Evolutionary conservation across 1,284 basidiomycete genomes (phyloP).

Genomic region (Exobasidium rhododendri): DNA sequence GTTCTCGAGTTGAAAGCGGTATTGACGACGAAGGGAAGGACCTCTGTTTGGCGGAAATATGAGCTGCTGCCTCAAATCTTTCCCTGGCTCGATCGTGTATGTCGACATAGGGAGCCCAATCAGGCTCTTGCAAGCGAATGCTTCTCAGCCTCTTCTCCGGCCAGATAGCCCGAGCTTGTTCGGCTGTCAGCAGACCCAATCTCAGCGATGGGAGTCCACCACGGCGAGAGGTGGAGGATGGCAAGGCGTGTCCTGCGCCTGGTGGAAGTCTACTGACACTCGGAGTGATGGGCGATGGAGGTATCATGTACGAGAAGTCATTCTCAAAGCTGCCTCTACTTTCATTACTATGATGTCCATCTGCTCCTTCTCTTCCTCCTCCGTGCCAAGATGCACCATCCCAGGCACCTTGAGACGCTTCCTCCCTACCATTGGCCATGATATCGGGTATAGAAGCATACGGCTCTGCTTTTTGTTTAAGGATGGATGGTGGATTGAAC

Average conservation of each 20-base stretch:
- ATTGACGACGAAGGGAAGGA: background rate
- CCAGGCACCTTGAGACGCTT: no score
- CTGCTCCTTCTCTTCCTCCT: background rate
- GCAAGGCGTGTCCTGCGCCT: constrained; percentile 1
- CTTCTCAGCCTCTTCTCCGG: constrained; percentile 12
- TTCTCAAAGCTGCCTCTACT: background rate
- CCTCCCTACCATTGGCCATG: no score
- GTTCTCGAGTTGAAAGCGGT: background rate
- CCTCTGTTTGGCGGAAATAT: background rate
- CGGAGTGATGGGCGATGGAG: constrained; percentile 7
- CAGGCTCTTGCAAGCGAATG: constrained; percentile 42
- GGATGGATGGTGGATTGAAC: constrained; percentile 30
- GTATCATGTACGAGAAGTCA: background rate
- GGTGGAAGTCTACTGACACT: constrained; percentile 1
- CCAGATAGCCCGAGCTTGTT: constrained; percentile 1
- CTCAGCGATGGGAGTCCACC: background rate
- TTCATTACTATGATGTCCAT: background rate
- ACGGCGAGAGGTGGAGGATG: constrained; percentile 18
- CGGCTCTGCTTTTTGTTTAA: constrained; percentile 33
- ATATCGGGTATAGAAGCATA: constrained; percentile 6
- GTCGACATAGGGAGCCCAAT: constrained; percentile 40
- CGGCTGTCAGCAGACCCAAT: background rate
- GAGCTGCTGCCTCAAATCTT: constrained; percentile 27
- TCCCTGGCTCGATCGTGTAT: constrained; percentile 43
- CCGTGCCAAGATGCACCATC: no score